Base-by-base conservation (phyloP, 768 basidiomycete genomes). In the Kwoniella europaea region DNA sequence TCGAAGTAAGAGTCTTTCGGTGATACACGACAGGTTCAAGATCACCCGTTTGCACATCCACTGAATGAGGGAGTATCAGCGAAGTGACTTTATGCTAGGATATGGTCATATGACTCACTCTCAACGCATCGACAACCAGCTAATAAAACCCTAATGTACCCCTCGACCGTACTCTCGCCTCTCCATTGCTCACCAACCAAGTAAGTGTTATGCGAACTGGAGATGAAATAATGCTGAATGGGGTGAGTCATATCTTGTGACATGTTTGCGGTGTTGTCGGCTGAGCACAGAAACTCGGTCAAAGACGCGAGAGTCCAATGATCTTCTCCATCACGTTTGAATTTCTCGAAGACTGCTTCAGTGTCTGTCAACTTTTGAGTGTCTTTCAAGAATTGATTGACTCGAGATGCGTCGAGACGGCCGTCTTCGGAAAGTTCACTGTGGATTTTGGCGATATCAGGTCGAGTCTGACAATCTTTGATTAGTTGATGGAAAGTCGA, bases 111-210 rank as follows among this genome's bases (percentile, higher is more conserved):
- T 41, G 29, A 55, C 91, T 74, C 76, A 94, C 95, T 83, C 83
- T 98, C 95, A 35, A 98, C 95, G 67, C 92, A 93, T n/a, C 95
- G 88, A 81, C 94, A 96, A 44, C 92, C 89, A 61, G 91, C 92
- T 53, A 97, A 86, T 52, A 98, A 85, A 0, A 94, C 94, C 0
- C 96, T 87, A 67, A 98, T 94, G 81, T 98, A 98, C 0, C 96
- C 89, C 78, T 97, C 95, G 29, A 93, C 89, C 0, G 94, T 94
- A 71, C 92, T 93, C 41, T 90, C 89, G 4, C 96, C 96, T 41
- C 84, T 77, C 76, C 53, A 94, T 87, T 84, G 84, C 69, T 82
- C 79, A 1, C 84, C 84, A 15, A 84, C 75, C 4, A 84, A 77
- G 64, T 84, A 84, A 0, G 84, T 84, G 74, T 98, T 98, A 80